Base-by-base conservation (phyloP, 148 eudicot species). In the Limonium bicolor region DNA sequence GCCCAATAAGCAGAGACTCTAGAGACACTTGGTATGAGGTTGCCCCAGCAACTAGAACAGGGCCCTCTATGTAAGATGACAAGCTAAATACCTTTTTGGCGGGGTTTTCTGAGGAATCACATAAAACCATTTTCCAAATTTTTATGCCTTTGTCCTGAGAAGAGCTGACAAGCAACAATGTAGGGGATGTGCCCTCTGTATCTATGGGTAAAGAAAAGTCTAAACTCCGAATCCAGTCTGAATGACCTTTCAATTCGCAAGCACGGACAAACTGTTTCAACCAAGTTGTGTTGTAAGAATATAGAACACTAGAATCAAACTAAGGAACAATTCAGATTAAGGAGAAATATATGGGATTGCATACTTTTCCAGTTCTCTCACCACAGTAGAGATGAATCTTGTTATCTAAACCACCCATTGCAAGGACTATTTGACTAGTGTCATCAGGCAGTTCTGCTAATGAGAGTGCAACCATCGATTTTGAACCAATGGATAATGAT, bases 1-100 rank as follows among this genome's bases (percentile, higher is more conserved):
- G 97, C 28, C 97, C 97, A 64, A 88, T 77, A 20, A 88, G 86
- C 28, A 88, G 80, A 47, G 97, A 88, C 46, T 88, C 97, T 38
- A 88, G 55, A 21, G 92, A 84, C 43, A 80, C 66, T 46, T 88
- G 94, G 52, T 77, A 88, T 30, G 87, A 72, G 46, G 55, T 61
- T 38, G 80, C 55, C 52, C 82, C 94, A 28, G 73, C 76, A 57
- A 50, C 51, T 51, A 88, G 66, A 15, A 80, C 35, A 16, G 97
- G 97, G 46, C 97, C 97, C 62, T 80, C 93, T 43, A 88, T 88
- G 55, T 88, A 88, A 32, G 92, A 77, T 39, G 92, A 74, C 62
- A 88, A 60, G 60, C 73, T 72, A 22, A 63, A 63, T 54, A 62
- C 62, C 55, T 54, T 67, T 58, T 50, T 66, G 64, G 30, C 60